A percentile compares a stretch with the other conserved stretches of the same genome.
phyloP scores from a whole-genome alignment of 2,329 filamentous ascomycete genomes.

The Tolypocladium endophyticum region DNA sequence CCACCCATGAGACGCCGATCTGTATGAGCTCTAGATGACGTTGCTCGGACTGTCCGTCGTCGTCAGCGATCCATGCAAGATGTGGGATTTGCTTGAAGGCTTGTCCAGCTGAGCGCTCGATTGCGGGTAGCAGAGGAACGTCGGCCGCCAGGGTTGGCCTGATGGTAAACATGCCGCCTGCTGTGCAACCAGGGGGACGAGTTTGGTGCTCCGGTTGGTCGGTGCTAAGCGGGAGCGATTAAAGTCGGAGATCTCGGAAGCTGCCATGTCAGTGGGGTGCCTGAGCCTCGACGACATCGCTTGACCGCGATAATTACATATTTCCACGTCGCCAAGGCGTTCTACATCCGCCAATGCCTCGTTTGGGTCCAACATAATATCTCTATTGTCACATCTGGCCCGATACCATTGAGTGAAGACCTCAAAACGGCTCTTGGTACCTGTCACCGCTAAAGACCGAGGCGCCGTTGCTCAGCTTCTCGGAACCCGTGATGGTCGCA shows the following conservation, averaged over 20 bases:
- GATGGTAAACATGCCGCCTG: background rate
- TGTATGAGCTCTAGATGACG: constrained; percentile 4
- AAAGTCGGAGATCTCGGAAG: background rate
- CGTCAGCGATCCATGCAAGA: constrained; percentile 6
- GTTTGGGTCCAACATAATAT: background rate
- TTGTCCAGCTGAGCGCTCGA: constrained; percentile 5
- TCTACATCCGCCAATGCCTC: background rate
- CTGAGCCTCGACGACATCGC: background rate
- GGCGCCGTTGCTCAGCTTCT: background rate
- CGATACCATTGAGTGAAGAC: background rate
- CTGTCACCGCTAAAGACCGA: background rate
- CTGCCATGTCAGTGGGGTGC: background rate
- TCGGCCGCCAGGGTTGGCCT: constrained; percentile 1
- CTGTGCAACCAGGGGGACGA: background rate
- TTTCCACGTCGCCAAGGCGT: too few relatives aligned
- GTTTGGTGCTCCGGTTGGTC: background rate
- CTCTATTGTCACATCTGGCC: background rate
- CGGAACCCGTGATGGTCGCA: background rate
- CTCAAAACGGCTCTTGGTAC: background rate
- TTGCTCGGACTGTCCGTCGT: constrained; percentile 2
- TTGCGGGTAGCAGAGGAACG: constrained; percentile 1
- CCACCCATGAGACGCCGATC: constrained; percentile 4
- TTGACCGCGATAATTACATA: background rate
- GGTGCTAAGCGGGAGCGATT: background rate
- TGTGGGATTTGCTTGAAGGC: constrained; percentile 4